A percentile compares a stretch with the other conserved stretches of the same genome.
These are phyloP conservation scores for Leucosporidium yakuticum DNA, from an alignment of 768 basidiomycete species.

Conservation along the genomic window DNA sequence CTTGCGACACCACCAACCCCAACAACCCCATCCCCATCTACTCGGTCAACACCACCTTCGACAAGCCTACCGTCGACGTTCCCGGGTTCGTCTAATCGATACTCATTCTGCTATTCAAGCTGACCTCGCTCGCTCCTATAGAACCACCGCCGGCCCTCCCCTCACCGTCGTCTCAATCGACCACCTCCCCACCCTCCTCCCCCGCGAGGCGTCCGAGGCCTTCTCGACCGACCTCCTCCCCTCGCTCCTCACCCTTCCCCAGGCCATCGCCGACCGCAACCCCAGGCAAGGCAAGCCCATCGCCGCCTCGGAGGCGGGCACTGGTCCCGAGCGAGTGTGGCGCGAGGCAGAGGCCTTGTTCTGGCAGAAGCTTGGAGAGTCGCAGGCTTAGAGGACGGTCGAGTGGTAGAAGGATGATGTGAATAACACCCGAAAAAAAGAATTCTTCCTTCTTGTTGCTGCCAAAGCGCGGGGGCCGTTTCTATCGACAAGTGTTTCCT, in stretches of 20 bases:
- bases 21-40: conserved; percentile 98
- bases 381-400: not conserved
- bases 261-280: conserved; percentile 19
- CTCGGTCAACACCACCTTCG: conserved; percentile 87
- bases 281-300: conserved; percentile 21
- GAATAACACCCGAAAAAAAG: no score
- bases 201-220: conserved; percentile 93
- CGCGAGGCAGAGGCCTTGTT: conserved; percentile 77
- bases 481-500: no score
- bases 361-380: conserved; percentile 55
- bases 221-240: conserved; percentile 84
- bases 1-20: conserved; percentile 98
- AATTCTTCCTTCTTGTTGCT: no score
- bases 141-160: conserved; percentile 58
- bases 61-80: conserved; percentile 81
- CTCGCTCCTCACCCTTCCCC: conserved; percentile 68
- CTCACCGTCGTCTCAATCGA: conserved; percentile 91
- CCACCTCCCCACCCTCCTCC: conserved; percentile 89
- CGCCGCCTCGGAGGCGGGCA: conserved; percentile 7
- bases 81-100: conserved; percentile 55
- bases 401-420: no score
- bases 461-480: no score
- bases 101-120: conserved; percentile 16
- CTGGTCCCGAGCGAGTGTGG: conserved; percentile 70
- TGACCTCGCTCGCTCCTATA: not conserved